Evolutionary conservation across 2,329 filamentous ascomycete genomes (phyloP).

Genomic region (Sclerotinia subarctica): DNA sequence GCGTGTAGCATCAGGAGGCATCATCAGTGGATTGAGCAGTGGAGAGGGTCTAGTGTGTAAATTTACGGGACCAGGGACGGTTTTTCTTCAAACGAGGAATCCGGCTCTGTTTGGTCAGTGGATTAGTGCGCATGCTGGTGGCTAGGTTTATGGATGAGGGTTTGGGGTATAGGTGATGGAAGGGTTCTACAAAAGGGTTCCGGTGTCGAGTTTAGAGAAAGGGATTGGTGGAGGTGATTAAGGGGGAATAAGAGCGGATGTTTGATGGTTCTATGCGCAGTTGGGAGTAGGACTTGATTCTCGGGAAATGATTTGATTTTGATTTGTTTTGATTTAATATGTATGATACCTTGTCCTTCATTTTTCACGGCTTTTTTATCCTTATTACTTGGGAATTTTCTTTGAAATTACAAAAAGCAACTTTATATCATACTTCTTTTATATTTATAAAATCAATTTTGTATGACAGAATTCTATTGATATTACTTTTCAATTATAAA

Average conservation of each 20-base stretch:
- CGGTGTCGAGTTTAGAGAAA: too few species aligned
- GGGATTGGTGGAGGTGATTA: not conserved
- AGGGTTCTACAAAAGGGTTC: too few species aligned
- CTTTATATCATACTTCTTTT: not conserved
- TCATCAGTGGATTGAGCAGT: conserved; percentile 81
- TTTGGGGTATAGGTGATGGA: not conserved
- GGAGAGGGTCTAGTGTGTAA: conserved; percentile 91
- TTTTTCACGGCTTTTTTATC: not conserved
- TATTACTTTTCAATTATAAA: too few species aligned
- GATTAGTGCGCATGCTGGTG: conserved; percentile 15
- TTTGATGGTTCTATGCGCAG: not conserved
- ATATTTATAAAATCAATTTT: too few species aligned
- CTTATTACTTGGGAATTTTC: too few species aligned
- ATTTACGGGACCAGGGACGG: conserved; percentile 84
- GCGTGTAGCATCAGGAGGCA: conserved; percentile 82
- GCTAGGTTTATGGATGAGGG: not conserved
- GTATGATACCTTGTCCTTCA: conserved; percentile 13
- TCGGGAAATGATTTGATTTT: not conserved
- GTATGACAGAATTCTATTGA: too few species aligned
- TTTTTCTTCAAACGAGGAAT: conserved; percentile 92
- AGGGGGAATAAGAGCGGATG: not conserved
- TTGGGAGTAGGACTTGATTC: too few species aligned
- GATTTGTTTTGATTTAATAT: not conserved
- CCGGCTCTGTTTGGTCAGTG: conserved; percentile 45
- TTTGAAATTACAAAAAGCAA: not conserved